A percentile compares a stretch with the other conserved stretches of the same genome.
These are phyloP conservation scores for Aspergillus viridinutans DNA, from an alignment of 2,329 filamentous ascomycete species.

Conservation along the genomic window DNA sequence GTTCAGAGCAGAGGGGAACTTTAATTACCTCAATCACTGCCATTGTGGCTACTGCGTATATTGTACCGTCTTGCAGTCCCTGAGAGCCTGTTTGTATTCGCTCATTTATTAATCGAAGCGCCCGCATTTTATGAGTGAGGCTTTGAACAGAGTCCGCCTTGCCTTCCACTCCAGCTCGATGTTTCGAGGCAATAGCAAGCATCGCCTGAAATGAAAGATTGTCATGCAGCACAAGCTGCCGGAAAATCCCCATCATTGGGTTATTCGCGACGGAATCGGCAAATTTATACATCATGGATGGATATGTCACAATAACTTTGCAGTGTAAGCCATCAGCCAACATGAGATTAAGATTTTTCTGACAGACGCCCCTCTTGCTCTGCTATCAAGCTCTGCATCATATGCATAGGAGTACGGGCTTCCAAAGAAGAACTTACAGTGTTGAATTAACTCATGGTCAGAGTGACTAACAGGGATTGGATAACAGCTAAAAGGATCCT, in stretches of 20 bases:
- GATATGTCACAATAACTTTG: conserved; percentile 29
- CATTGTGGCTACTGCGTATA: conserved; percentile 31
- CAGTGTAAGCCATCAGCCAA: conserved; percentile 15
- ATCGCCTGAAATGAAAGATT: conserved; percentile 30
- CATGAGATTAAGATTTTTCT: background rate
- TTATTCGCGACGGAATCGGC: conserved; percentile 22
- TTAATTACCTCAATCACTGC: conserved; percentile 30
- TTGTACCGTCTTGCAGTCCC: conserved; percentile 25
- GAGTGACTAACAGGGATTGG: conserved; percentile 21
- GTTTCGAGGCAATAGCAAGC: conserved; percentile 32
- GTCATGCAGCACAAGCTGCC: conserved; percentile 26
- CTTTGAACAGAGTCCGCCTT: conserved; percentile 28
- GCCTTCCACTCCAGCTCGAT: conserved; percentile 28
- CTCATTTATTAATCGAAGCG: conserved; percentile 27
- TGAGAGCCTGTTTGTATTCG: conserved; percentile 21
- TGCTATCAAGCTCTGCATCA: background rate
- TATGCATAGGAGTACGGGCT: background rate
- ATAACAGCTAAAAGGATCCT: conserved; percentile 27
- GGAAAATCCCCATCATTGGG: conserved; percentile 29
- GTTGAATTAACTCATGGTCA: conserved; percentile 29
- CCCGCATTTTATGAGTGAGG: conserved; percentile 32
- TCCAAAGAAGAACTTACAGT: conserved; percentile 22
- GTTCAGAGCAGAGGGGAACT: background rate
- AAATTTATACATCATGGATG: conserved; percentile 35
- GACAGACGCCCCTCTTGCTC: background rate